Evolutionary conservation across 495 filamentous ascomycete species (phyloP), one percentile per base, ranked within the genome.

Genomic region (Cairneyella variabilis): DNA sequence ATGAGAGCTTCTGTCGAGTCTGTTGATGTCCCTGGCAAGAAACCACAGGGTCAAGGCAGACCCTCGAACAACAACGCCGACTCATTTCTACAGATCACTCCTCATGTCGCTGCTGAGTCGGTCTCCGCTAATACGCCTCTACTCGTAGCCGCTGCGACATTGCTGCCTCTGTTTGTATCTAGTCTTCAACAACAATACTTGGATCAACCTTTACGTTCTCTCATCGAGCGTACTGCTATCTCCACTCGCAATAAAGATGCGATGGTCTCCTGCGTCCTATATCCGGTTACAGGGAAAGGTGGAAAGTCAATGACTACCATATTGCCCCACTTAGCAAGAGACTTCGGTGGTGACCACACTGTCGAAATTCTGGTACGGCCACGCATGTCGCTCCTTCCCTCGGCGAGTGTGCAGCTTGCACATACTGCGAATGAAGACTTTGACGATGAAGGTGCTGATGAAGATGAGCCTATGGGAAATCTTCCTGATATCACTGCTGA

Each of bases 201-300:
- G 20, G 73, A 82, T 12, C 73, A 79, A 2, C 78, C 84, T 3
- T 42, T 87, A 10, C 82, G 91, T 41, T 74, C 81, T 12, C 76
- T 85, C 39, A 80, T 95, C 57, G 88, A 96, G 63, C 83, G 83
- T 38, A 88, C 88, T 1, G 84, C 89, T 32, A 85, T 95, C 47
- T 65, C 95, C 30, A 76, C 71, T 17, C 69, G 75, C 34, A 75
- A 83, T 58, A 84, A 81, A 67, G 64, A 78, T 22, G 83, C 84
- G 10, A 85, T 95, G 77, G 62, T 90, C 11, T 85, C 90, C 25
- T 90, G 88, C 65, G 81, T 90, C 11, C 69, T 95, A 46, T 86
- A 92, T 66, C 88, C 89, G 1, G 77, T 83, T 49, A 71, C 77
- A 12, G 77, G 77, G 30, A 70, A 73, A 39, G 77, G 77, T 39